Evolutionary conservation across 805 yeast genomes (phyloP).

Genomic region (Ogataea naganishii): DNA sequence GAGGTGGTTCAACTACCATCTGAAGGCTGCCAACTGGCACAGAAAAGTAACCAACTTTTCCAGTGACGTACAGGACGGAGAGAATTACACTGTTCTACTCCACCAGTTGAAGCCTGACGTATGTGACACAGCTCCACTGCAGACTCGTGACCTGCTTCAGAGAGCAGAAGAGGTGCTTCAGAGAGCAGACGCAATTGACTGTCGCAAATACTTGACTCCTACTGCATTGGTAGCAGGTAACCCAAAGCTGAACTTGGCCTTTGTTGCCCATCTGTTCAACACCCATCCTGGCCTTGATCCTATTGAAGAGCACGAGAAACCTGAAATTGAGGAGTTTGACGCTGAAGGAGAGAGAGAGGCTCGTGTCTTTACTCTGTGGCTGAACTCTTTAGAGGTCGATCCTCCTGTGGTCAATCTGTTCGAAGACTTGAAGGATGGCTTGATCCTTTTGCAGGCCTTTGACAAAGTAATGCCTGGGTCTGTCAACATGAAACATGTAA

Average conservation of each 20-base stretch:
- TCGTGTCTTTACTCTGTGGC: slow-evolving; percentile 95
- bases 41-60: slow-evolving; percentile 84
- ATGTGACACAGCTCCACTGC: slow-evolving; percentile 78
- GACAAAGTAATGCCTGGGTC: slow-evolving; percentile 94
- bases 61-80: slow-evolving; percentile 87
- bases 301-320: slow-evolving; percentile 80
- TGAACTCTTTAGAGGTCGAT: slow-evolving; percentile 91
- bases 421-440: slow-evolving; percentile 93
- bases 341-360: slow-evolving; percentile 99
- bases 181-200: slow-evolving; percentile 85
- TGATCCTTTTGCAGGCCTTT: slow-evolving; percentile 80
- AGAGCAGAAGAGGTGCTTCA: slow-evolving; percentile 83
- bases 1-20: slow-evolving; percentile 96
- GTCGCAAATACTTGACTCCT: slow-evolving; percentile 93
- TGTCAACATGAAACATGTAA: slow-evolving; percentile 69
- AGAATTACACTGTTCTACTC: slow-evolving; percentile 82
- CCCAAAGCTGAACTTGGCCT: slow-evolving; percentile 92
- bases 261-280: slow-evolving; percentile 94
- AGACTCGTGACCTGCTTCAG: slow-evolving; percentile 60
- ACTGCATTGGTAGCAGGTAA: slow-evolving; percentile 90
- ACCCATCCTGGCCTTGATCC: slow-evolving; percentile 97
- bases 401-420: slow-evolving; percentile 88
- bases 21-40: slow-evolving; percentile 84
- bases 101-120: slow-evolving; percentile 79
- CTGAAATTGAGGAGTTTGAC: slow-evolving; percentile 95